Evolutionary conservation across 129 eudicot species (phyloP).

Genomic region (Helichrysum umbraculigerum): DNA sequence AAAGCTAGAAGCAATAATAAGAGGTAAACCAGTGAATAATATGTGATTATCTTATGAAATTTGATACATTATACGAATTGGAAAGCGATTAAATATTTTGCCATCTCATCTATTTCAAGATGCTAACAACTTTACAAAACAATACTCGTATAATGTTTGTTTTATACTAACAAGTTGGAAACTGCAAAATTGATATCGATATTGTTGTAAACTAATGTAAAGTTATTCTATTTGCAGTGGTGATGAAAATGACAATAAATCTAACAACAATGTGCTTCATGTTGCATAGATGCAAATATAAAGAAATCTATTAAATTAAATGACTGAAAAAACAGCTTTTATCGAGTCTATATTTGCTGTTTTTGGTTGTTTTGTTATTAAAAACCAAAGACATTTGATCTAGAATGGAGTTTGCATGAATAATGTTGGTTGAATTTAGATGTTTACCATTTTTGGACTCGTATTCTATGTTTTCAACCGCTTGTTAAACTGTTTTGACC

Average conservation of each 20-base stretch:
- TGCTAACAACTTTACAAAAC: not conserved
- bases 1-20: not conserved
- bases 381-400: too few species aligned
- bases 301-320: not conserved
- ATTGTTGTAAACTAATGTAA: not conserved
- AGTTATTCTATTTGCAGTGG: not conserved
- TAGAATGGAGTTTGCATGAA: too few species aligned
- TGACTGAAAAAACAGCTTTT: not conserved
- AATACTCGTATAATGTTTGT: not conserved
- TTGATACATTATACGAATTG: not conserved
- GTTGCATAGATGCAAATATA: not conserved
- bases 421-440: too few species aligned
- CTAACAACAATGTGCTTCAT: not conserved
- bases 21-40: not conserved
- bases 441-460: not conserved
- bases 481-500: not conserved
- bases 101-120: not conserved
- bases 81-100: not conserved
- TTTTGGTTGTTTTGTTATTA: not conserved
- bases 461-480: not conserved
- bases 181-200: not conserved
- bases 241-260: not conserved
- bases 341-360: constrained; percentile 10
- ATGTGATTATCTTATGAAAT: not conserved
- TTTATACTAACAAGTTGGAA: not conserved